phyloP scores from a whole-genome alignment of 768 basidiomycete species.

The Mycena pura region DNA sequence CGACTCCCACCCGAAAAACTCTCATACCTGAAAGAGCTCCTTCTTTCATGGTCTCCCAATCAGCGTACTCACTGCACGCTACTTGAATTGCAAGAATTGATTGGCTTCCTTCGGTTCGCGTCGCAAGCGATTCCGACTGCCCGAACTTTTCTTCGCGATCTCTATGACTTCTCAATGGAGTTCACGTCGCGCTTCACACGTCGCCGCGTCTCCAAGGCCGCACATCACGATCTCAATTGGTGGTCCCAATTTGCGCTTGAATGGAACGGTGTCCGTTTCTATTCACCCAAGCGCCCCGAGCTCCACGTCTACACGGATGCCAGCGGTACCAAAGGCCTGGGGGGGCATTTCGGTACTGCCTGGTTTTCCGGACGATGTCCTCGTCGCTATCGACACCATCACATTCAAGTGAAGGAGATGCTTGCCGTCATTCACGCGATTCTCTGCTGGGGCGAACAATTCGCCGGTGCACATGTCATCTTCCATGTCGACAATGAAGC shows the following conservation, averaged over 20 bases:
- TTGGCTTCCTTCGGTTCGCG: slow-evolving; percentile 15
- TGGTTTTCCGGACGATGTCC: slow-evolving; percentile 33
- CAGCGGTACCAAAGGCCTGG: no score
- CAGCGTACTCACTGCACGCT: background rate
- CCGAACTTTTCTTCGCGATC: slow-evolving; percentile 5
- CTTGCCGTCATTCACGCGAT: no score
- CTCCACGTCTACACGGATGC: slow-evolving; percentile 35
- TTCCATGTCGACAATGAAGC: no score
- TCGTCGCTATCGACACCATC: slow-evolving; percentile 24
- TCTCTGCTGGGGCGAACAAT: background rate
- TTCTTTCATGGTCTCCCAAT: background rate
- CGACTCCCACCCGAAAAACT: slow-evolving; percentile 10
- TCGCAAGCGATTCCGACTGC: slow-evolving; percentile 17
- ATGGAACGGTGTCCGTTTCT: slow-evolving; percentile 23
- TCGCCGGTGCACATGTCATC: slow-evolving; percentile 14
- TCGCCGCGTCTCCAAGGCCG: no score
- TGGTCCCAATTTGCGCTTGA: slow-evolving; percentile 13
- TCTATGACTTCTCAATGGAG: background rate
- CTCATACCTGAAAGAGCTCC: background rate
- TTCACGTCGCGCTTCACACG: slow-evolving; percentile 18
- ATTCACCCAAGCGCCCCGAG: background rate
- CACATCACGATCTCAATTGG: slow-evolving; percentile 34
- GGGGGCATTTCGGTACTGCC: no score
- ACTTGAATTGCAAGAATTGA: slow-evolving; percentile 11
- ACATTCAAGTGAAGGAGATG: no score